Evolutionary conservation across 2,329 filamentous ascomycete species (phyloP), one percentile per base, ranked within the genome.

Genomic region (Alternaria brassicae): DNA sequence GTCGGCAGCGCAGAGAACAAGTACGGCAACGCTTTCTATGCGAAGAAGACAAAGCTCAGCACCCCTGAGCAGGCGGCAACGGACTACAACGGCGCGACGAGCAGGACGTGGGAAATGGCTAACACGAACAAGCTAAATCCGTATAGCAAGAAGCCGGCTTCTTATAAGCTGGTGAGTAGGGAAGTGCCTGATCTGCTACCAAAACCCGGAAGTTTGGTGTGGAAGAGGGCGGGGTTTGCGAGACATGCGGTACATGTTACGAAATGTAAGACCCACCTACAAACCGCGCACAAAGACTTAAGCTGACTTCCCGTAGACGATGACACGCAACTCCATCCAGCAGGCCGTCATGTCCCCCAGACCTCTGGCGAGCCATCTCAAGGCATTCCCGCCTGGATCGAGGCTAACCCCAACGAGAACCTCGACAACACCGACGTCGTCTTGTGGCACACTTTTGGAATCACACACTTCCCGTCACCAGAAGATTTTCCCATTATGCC

Each of bases 401-500:
- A 82, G 17, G 87, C 87, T 23, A 86, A 92, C 61, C 88, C 90
- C 12, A 81, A 80, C 44, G 87, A 85, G 57, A 85, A 82, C 25
- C 88, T 96, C 66, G 91, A 90, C 55, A 90, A 97, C 81, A 91
- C 88, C 0, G 91, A 97, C 74, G 81, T 97, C 28, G 93, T 97
- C 1, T 85, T 97, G 15, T 97, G 93, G 93, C 93, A 97, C 80
- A 96, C 92, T 0, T 97, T 97, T 72, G 93, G 93, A 34, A 83
- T 97, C 34, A 94, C 90, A 0, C 93, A 97, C 76, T 94, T 97
- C 82, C 93, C 93, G 0, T 82, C 91, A 0, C 92, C 93, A 0
- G 93, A 97, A 75, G 93, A 97, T 78, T 97, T 92, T 81, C 93
- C 93, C 28, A 84, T 97, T 68, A 97, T 97, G 93, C 92, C 92